Evolutionary conservation across 2,329 filamentous ascomycete species (phyloP), one percentile per base, ranked within the genome.

Genomic region (Xylaria multiplex): DNA sequence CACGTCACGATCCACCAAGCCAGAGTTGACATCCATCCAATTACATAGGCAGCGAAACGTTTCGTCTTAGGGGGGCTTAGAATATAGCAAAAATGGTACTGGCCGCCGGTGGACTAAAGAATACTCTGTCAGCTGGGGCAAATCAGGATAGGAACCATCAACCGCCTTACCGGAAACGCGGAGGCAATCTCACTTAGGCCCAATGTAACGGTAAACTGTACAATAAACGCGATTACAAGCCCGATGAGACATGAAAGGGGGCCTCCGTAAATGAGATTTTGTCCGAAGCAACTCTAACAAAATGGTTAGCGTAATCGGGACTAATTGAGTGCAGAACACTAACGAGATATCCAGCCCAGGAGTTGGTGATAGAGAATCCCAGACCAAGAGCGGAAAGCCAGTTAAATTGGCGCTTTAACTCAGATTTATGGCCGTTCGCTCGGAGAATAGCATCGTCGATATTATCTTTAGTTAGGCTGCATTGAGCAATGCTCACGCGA

Each of bases 1-100:
- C 16, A 58, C 55, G 55, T 48, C n/a, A 48, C 55, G 19, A 48
- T 58, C 42, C 55, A 58, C 55, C 55, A 58, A 3, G 55, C 55
- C 3, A 58, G 42, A 8, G 27, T 48, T 14, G 42, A 46, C 42
- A 58, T 45, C 55, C 55, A 58, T 13, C 55, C 55, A 37, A 48
- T 58, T 19, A 46, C 24, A 24, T 46, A 58, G 55, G 55, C 55
- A 46, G 45, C 30, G 27, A 58, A 45, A 40, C 42, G 42, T 19
- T 37, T 45, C 27, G 40, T 45, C 32, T 58, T 58, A n/a, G 30
- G 9, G 1, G 55, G 40, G 9, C 42, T 48, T 22, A 58, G 30
- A 5, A 58, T 58, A 3, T 46, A 58, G 45, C 40, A 45, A 24
- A 58, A 58, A 37, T 58, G 55, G 42, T 58, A 58, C 55, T 58